Base-by-base conservation (phyloP, 2,329 filamentous ascomycete genomes). In the Scytalidium sp. region DNA sequence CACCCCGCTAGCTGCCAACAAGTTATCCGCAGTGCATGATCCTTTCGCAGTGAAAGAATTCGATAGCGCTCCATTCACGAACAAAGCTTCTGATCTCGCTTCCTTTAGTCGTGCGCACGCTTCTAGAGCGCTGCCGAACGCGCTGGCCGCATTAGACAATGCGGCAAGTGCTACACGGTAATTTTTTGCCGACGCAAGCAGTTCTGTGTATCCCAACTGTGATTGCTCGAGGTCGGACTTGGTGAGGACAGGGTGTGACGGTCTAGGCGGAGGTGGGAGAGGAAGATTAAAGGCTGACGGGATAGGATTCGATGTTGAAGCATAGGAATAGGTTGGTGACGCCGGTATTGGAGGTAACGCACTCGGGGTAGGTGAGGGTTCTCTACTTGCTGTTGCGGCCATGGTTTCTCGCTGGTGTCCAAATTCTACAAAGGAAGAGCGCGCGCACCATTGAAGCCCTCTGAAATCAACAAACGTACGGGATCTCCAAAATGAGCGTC, bases 31-130 rank as follows among this genome's bases (percentile, higher is more conserved):
- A 1, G 83, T 86, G 68, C 82, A 85, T 29, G 73, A 68, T 41
- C 74, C 73, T 39, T 66, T 69, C 40, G 71, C 63, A 19, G 73
- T 74, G 64, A 78, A 79, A 64, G 72, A 78, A 40, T 61, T 64
- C 13, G 59, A 57, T 43, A 64, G 55, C 20, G 46, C 58, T 4
- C 45, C 27, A 22, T 46, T 46, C 17, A 48, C 50, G 3, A 57
- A 54, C 41, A 84, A 71, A 44, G 76, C 71, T 56, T 84, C 81
- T 47, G 81, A 80, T 46, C 83, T 77, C 27, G 83, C 80, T 63
- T 87, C 83, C 61, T 86, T 87, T 25, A 86, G 70, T 13, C 83
- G 78, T n/a, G 84, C 84, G 65, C 84, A 87, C 52, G 81, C 68
- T 69, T 87, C 84, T 52, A 87, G 75, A 15, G 84, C 81, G 43